These are phyloP conservation scores for Malus asiatica DNA, from an alignment of 306 rosid species.

Conservation along the genomic window DNA sequence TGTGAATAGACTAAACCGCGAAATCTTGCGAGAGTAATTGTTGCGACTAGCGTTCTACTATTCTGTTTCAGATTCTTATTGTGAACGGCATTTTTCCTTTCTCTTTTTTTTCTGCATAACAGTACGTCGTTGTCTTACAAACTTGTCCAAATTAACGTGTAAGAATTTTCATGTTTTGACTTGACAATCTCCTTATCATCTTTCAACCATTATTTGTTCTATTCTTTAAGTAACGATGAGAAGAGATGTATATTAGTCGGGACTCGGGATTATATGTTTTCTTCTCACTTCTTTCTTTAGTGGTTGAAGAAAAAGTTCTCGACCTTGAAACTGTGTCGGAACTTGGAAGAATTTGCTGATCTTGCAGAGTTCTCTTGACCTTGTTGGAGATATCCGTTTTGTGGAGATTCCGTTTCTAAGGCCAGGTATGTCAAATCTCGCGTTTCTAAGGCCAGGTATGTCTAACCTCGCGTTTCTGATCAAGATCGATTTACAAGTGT, in stretches of 20 bases:
- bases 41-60: slow-evolving; percentile 11
- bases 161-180: slow-evolving; percentile 15
- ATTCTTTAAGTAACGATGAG: background rate
- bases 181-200: background rate
- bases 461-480: too few species aligned
- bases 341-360: background rate
- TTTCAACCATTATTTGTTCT: slow-evolving; percentile 10
- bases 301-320: background rate
- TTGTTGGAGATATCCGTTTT: too few species aligned
- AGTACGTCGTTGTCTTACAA: background rate
- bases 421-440: too few species aligned
- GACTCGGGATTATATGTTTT: background rate
- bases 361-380: background rate
- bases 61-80: slow-evolving; percentile 16
- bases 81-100: slow-evolving; percentile 6
- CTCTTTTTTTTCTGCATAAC: background rate
- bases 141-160: background rate
- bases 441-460: too few species aligned
- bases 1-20: slow-evolving; percentile 30
- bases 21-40: slow-evolving; percentile 6
- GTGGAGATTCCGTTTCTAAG: too few species aligned
- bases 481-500: too few species aligned
- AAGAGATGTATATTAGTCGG: background rate
- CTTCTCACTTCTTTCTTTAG: background rate
- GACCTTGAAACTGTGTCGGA: background rate